phyloP scores from a whole-genome alignment of 1,284 basidiomycete species.

The Cystobasidiaceae sp. region DNA sequence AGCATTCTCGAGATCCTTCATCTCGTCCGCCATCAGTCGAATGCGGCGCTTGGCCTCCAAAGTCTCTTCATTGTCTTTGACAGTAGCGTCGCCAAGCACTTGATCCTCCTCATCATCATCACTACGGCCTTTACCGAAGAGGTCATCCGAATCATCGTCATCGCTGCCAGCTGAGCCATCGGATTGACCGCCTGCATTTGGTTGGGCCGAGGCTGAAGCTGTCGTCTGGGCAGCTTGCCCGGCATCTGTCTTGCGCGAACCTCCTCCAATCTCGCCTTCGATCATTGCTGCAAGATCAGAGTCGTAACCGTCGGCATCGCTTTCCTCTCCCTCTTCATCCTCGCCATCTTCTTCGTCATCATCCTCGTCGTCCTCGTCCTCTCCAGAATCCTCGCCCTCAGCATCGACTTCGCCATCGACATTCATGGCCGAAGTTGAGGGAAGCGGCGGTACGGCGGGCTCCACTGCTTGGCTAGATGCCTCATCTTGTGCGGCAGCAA shows the following conservation, averaged over 20 bases:
- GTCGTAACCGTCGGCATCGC: conserved; percentile 57
- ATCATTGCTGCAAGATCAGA: conserved; percentile 43
- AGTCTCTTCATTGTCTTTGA: conserved; percentile 35
- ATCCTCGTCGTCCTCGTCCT: conserved; percentile 57
- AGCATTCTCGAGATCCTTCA: conserved; percentile 78
- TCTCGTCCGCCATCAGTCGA: conserved; percentile 64
- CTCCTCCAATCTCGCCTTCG: conserved; percentile 36
- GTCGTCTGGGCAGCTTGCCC: conserved; percentile 1
- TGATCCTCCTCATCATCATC: conserved; percentile 47
- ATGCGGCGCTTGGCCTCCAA: conserved; percentile 48
- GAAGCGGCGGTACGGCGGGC: not conserved
- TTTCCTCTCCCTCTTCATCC: conserved; percentile 65
- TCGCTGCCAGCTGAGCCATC: conserved; percentile 35
- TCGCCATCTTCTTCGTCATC: conserved; percentile 52
- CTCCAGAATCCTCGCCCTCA: conserved; percentile 54
- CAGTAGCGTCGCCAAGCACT: conserved; percentile 32
- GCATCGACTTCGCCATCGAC: conserved; percentile 46
- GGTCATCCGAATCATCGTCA: conserved; percentile 39
- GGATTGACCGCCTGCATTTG: not conserved
- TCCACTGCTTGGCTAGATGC: conserved; percentile 4
- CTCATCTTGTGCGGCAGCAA: conserved; percentile 32
- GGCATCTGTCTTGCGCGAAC: conserved; percentile 23
- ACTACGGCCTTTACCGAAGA: conserved; percentile 40
- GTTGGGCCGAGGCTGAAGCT: not conserved
- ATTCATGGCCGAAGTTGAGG: not conserved